Evolutionary conservation across 805 yeast genomes (phyloP).

Genomic region (Schwanniomyces vanrijiae): DNA sequence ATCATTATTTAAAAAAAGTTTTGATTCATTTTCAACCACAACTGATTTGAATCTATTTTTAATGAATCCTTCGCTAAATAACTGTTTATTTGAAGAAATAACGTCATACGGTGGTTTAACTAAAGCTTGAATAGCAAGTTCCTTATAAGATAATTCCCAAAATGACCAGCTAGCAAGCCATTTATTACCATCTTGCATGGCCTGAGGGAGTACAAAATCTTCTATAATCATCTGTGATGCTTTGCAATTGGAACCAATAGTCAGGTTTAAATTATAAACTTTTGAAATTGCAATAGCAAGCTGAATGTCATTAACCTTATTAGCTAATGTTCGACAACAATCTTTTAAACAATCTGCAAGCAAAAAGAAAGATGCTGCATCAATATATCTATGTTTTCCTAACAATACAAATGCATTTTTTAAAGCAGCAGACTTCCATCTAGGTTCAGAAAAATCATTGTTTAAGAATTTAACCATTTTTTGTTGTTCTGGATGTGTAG

Average conservation of each 20-base stretch:
- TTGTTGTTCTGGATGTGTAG: conserved; percentile 75
- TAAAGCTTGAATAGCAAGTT: conserved; percentile 59
- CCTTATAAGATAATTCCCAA: conserved; percentile 53
- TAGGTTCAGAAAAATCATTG: conserved; percentile 69
- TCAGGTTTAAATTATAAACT: conserved; percentile 52
- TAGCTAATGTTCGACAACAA: conserved; percentile 70
- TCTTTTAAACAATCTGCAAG: conserved; percentile 76
- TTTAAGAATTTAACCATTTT: conserved; percentile 77
- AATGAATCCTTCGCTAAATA: conserved; percentile 21
- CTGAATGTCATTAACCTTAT: conserved; percentile 64
- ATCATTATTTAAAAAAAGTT: conserved; percentile 62
- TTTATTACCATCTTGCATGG: conserved; percentile 63
- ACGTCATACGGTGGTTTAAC: conserved; percentile 52
- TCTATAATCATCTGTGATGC: conserved; percentile 42
- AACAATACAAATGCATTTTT: conserved; percentile 90
- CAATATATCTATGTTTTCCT: conserved; percentile 82
- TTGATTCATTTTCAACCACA: conserved; percentile 14
- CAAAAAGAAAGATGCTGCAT: conserved; percentile 87
- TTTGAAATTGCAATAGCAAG: conserved; percentile 83
- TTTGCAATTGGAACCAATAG: conserved; percentile 32
- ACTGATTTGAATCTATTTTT: conserved; percentile 12
- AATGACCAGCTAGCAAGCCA: conserved; percentile 84
- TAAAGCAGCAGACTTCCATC: conserved; percentile 88
- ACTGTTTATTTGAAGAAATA: conserved; percentile 16
- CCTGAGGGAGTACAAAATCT: conserved; percentile 52